A percentile compares a stretch with the other conserved stretches of the same genome.
phyloP scores from a whole-genome alignment of 345 rosid species.

The Acer campestre region DNA sequence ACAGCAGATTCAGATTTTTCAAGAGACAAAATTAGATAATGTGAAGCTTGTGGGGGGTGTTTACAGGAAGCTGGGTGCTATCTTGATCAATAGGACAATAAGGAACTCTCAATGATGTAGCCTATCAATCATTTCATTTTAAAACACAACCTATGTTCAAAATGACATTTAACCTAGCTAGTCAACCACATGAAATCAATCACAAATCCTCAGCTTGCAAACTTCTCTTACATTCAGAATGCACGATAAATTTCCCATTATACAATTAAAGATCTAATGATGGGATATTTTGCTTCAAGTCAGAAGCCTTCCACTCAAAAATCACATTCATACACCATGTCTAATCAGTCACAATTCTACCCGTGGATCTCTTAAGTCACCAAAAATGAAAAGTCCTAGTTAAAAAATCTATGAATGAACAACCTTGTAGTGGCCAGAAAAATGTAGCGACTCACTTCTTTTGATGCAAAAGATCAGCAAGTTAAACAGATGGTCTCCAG shows the following conservation, averaged over 20 bases:
- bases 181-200: not conserved
- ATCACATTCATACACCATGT: not conserved
- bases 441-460: not conserved
- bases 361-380: not conserved
- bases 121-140: not conserved
- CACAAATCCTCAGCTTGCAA: not conserved
- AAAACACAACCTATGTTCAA: not conserved
- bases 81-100: not conserved
- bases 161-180: constrained; percentile 7
- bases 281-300: not conserved
- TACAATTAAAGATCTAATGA: not conserved
- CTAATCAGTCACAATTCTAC: not conserved
- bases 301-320: not conserved
- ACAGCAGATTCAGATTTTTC: not conserved
- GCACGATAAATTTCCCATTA: not conserved
- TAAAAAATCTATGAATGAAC: not conserved
- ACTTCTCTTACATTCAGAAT: not conserved
- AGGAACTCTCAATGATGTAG: not conserved
- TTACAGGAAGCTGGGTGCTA: not conserved
- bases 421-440: constrained; percentile 1
- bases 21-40: not conserved
- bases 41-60: not conserved
- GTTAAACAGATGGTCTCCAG: not conserved
- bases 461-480: not conserved
- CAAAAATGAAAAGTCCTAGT: not conserved